These are phyloP conservation scores for Drechslerella stenobrocha DNA, from an alignment of 2,329 filamentous ascomycete species.

Conservation along the genomic window DNA sequence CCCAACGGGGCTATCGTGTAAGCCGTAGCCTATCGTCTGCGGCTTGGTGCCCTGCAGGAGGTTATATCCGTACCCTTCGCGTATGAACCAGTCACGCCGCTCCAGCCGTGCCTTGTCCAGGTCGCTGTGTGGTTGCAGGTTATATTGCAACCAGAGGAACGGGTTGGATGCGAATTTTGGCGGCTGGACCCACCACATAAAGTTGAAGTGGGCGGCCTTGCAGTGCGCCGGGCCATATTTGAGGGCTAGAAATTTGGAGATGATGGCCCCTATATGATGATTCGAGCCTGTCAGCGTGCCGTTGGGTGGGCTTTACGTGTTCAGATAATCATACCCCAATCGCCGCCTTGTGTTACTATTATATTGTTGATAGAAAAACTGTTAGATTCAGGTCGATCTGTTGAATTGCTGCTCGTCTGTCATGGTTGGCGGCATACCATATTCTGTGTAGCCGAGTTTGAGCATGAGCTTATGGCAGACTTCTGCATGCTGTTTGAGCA, in stretches of 20 bases:
- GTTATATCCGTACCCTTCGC: constrained; percentile 51
- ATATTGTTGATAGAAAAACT: no score
- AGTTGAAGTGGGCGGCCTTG: constrained; percentile 53
- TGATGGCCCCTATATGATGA: constrained; percentile 16
- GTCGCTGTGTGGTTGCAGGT: constrained; percentile 42
- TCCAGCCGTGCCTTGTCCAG: constrained; percentile 26
- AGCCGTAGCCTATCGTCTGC: constrained; percentile 53
- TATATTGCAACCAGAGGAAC: constrained; percentile 45
- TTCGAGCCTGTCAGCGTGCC: not conserved
- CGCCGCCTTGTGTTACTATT: constrained; percentile 54
- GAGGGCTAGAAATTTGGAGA: constrained; percentile 32
- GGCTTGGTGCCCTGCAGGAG: constrained; percentile 52
- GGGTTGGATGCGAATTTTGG: constrained; percentile 41
- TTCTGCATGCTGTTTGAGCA: constrained; percentile 52
- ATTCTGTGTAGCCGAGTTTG: constrained; percentile 56
- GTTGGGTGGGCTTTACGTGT: no score
- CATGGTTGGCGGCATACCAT: constrained; percentile 43
- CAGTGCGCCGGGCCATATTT: constrained; percentile 48
- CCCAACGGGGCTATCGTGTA: constrained; percentile 55
- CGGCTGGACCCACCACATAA: constrained; percentile 50
- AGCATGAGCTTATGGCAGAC: constrained; percentile 57
- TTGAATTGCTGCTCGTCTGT: no score
- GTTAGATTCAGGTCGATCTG: no score
- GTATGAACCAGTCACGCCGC: constrained; percentile 34
- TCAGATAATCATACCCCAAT: constrained; percentile 50